A percentile compares a stretch with the other conserved stretches of the same genome.
Conservation (phyloP, 2,329 filamentous ascomycete genomes). For the Arthrobotrys pseudoclavata region DNA sequence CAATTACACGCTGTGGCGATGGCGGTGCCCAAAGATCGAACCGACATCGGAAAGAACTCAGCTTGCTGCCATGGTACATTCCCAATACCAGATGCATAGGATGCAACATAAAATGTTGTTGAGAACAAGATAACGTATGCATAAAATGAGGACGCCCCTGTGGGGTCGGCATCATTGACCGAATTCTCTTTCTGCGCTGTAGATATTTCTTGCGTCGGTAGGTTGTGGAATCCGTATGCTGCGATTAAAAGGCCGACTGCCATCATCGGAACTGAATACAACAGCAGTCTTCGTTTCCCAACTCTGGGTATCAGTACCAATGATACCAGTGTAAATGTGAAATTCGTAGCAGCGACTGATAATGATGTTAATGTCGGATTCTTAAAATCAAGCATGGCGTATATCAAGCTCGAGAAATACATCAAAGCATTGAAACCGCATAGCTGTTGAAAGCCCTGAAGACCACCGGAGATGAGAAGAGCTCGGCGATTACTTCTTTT, state of each 20-base stretch:
- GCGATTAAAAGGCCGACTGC: conserved; percentile 78
- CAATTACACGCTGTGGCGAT: conserved; percentile 86
- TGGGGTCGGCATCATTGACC: conserved; percentile 40
- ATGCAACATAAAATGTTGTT: conserved; percentile 85
- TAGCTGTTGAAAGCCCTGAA: conserved; percentile 89
- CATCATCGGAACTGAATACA: conserved; percentile 90
- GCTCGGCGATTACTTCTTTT: conserved; percentile 76
- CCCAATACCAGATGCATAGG: conserved; percentile 88
- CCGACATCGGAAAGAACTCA: conserved; percentile 85
- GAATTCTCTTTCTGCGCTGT: not conserved
- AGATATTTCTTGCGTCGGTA: conserved; percentile 66
- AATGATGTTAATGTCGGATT: conserved; percentile 84
- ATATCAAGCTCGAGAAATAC: conserved; percentile 90
- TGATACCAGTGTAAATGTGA: conserved; percentile 81
- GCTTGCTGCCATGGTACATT: conserved; percentile 92
- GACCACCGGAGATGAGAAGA: conserved; percentile 83
- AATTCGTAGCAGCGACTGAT: conserved; percentile 85
- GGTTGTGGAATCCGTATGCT: conserved; percentile 75
- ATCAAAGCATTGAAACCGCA: conserved; percentile 93
- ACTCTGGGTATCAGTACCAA: conserved; percentile 83
- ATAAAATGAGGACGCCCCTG: conserved; percentile 62
- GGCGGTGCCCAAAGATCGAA: conserved; percentile 79
- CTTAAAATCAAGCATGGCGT: conserved; percentile 80
- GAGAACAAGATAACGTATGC: conserved; percentile 75
- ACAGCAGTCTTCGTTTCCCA: conserved; percentile 82